phyloP scores from a whole-genome alignment of 2,329 filamentous ascomycete species.

The Fusarium setosum region DNA sequence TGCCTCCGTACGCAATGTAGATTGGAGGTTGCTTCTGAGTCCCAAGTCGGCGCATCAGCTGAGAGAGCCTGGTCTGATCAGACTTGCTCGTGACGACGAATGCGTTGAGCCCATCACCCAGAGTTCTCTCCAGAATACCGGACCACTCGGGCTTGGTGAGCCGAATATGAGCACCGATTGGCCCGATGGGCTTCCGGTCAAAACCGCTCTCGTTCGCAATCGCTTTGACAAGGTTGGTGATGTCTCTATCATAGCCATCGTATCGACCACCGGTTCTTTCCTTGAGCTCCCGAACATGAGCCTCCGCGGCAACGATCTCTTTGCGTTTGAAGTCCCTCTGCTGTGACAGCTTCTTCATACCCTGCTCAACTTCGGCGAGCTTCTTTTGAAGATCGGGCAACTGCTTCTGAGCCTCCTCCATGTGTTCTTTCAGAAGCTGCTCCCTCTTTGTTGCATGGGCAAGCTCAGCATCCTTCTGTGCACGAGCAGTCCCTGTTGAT shows the following conservation, averaged over 20 bases:
- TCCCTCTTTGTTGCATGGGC: constrained; percentile 43
- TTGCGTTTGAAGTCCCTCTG: constrained; percentile 57
- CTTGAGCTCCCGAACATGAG: constrained; percentile 61
- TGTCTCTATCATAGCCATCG: constrained; percentile 71
- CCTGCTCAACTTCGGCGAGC: constrained; percentile 46
- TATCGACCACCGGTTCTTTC: constrained; percentile 67
- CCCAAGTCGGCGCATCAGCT: constrained; percentile 70
- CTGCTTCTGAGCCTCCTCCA: constrained; percentile 44
- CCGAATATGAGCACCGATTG: constrained; percentile 82
- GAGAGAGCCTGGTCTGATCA: constrained; percentile 77
- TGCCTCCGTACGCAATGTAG: constrained; percentile 51
- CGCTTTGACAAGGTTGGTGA: constrained; percentile 72
- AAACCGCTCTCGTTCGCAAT: constrained; percentile 80
- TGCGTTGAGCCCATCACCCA: constrained; percentile 76
- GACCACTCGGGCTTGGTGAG: constrained; percentile 86
- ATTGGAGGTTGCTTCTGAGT: constrained; percentile 61
- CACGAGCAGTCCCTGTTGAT: constrained; percentile 76
- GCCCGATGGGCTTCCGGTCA: constrained; percentile 79
- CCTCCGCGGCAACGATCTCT: constrained; percentile 66
- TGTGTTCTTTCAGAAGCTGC: constrained; percentile 39
- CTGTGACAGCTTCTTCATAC: constrained; percentile 45
- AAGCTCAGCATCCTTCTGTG: constrained; percentile 69
- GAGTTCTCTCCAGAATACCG: constrained; percentile 79
- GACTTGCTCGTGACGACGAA: constrained; percentile 85
- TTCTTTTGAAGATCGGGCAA: constrained; percentile 49